A percentile compares a stretch with the other conserved stretches of the same genome.
Evolutionary conservation across 2,329 filamentous ascomycete species (phyloP).

Genomic region (Beauveria rudraprayagi): DNA sequence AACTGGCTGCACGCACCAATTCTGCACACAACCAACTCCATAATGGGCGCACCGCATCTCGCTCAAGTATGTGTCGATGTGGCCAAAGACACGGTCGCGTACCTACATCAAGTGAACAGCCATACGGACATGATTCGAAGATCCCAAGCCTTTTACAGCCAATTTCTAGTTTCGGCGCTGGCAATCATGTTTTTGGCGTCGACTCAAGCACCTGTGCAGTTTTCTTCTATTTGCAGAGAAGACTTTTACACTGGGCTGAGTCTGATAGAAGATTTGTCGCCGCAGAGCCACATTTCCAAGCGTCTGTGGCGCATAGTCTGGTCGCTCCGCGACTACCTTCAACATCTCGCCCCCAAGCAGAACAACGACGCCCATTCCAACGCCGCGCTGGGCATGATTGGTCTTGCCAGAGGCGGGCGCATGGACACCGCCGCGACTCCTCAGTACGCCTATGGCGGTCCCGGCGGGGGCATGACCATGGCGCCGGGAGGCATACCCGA

Average conservation of each 20-base stretch:
- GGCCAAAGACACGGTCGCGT: slow-evolving; percentile 68
- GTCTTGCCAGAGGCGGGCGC: slow-evolving; percentile 33
- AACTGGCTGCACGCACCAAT: slow-evolving; percentile 84
- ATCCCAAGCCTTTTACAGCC: slow-evolving; percentile 71
- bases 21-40: slow-evolving; percentile 75
- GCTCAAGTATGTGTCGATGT: slow-evolving; percentile 69
- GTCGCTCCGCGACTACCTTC: slow-evolving; percentile 63
- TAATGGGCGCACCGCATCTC: slow-evolving; percentile 64
- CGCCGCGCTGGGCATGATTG: slow-evolving; percentile 48
- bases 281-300: slow-evolving; percentile 63
- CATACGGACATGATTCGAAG: slow-evolving; percentile 63
- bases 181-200: slow-evolving; percentile 70
- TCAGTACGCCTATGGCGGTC: not conserved
- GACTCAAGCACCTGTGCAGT: slow-evolving; percentile 64
- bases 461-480: not conserved
- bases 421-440: not conserved
- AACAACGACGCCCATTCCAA: slow-evolving; percentile 43
- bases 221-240: slow-evolving; percentile 58
- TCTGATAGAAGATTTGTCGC: slow-evolving; percentile 63
- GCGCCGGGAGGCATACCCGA: not conserved
- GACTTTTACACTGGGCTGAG: slow-evolving; percentile 76
- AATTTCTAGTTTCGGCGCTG: slow-evolving; percentile 68
- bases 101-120: slow-evolving; percentile 62
- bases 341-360: slow-evolving; percentile 52
- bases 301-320: slow-evolving; percentile 66